Evolutionary conservation across 495 filamentous ascomycete species (phyloP).

Genomic region (Hapsidospora chrysogenum): DNA sequence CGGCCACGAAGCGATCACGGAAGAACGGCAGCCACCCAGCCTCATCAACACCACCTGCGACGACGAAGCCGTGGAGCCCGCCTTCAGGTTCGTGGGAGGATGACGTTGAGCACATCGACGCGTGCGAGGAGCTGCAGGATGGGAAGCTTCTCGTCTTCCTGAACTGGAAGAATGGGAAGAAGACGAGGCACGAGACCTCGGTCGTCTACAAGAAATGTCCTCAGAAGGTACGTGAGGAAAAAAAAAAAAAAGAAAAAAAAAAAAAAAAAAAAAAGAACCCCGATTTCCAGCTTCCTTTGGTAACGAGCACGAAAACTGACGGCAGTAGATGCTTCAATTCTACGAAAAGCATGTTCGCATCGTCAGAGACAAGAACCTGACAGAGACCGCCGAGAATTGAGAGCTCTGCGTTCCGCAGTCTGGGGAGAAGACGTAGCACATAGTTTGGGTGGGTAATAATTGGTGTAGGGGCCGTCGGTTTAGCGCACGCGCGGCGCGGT

Average conservation of each 20-base stretch:
- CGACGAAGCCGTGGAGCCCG: constrained; percentile 27
- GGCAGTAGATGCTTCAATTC: constrained; percentile 45
- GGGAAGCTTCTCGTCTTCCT: constrained; percentile 32
- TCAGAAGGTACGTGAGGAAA: constrained; percentile 46
- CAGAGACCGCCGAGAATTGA: no score
- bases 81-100: constrained; percentile 43
- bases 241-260: no score
- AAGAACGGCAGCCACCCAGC: constrained; percentile 21
- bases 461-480: no score
- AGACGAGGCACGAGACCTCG: constrained; percentile 39
- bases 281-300: no score
- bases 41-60: constrained; percentile 16
- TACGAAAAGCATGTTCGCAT: constrained; percentile 42
- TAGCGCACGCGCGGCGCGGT: no score
- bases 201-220: constrained; percentile 41
- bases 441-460: no score
- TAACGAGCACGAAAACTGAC: no score
- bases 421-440: no score
- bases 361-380: constrained; percentile 15
- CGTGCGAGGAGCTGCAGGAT: constrained; percentile 33
- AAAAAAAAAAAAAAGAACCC: no score
- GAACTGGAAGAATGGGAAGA: constrained; percentile 39
- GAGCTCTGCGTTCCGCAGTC: no score
- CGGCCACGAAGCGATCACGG: constrained; percentile 16
- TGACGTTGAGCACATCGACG: constrained; percentile 34